Evolutionary conservation across 345 rosid species (phyloP), one percentile per base, ranked within the genome.

Genomic region (Eutrema japonicum): DNA sequence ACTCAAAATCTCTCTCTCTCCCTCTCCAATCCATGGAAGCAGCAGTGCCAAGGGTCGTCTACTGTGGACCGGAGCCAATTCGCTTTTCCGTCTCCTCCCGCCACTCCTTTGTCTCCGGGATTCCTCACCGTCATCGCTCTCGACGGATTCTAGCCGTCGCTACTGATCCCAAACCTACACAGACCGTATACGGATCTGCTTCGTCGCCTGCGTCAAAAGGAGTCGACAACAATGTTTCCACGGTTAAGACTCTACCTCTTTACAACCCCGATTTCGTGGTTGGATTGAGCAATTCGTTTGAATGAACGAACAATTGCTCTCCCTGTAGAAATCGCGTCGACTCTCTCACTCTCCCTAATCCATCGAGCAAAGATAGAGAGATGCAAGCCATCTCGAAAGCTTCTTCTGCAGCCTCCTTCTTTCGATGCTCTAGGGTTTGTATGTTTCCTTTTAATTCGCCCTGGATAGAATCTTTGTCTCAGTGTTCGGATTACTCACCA

Each of bases 121-220:
- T 80, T 48, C 70, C 81, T 29, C 62, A 56, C 38, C 82, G 87
- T 3, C 70, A 74, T 47, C 82, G 86, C 16, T 56, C 80, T 30
- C 75, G 78, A 33, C 82, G 73, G 37, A 82, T 87, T 45, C 61
- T 81, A 30, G 93, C 97, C 38, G 83, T 91, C 46, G 89, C 96
- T 11, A 78, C 95, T 49, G 92, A 91, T 22, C 88, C 96, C 13
- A 91, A 88, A 73, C 91, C 96, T 18, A 45, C 83, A 4, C 83
- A 71, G 61, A 76, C 57, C 61, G 66, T 62, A n/a, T 85, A 83
- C 56, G 88, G 86, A 63, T 77, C 89, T 36, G 72, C 86, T 14
- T 69, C 64, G 4, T 58, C 82, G 8, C 55, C 72, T 48, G 73
- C 78, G 29, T 56, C 82, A 69, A 89, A 78, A 64, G 75, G 71